Evolutionary conservation across 208 protist genomes (phyloP).

Genomic region (Histomonas meleagridis): DNA sequence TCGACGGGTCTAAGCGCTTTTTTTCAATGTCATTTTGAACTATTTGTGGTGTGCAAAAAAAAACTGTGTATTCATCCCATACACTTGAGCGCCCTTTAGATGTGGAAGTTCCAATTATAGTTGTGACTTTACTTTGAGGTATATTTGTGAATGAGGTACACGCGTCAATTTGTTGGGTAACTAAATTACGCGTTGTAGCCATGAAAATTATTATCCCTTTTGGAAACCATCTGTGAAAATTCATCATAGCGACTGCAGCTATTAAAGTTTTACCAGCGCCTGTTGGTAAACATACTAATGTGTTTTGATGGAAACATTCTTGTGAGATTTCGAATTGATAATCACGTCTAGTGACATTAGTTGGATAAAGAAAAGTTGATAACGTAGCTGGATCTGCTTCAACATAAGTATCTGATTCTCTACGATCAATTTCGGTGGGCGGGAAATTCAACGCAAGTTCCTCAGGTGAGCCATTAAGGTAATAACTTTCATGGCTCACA

Average conservation of each 20-base stretch:
- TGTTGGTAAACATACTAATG: constrained; percentile 48
- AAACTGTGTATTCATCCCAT: constrained; percentile 39
- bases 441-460: neutral
- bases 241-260: constrained; percentile 51
- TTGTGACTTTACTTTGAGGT: neutral
- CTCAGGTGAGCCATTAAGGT: no score
- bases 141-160: constrained; percentile 38
- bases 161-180: constrained; percentile 49
- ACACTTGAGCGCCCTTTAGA: neutral
- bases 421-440: neutral
- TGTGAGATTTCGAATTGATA: neutral
- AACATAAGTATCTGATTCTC: neutral
- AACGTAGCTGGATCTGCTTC: neutral
- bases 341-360: neutral
- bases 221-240: constrained; percentile 53
- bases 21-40: constrained; percentile 48
- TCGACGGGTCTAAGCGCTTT: neutral
- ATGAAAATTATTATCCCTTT: constrained; percentile 49
- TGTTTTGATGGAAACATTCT: constrained; percentile 39
- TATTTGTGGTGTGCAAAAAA: constrained; percentile 55
- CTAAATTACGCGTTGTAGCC: constrained; percentile 50
- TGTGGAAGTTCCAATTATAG: constrained; percentile 39
- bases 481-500: no score
- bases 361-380: neutral
- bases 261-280: constrained; percentile 56